phyloP scores from a whole-genome alignment of 148 eudicot genomes.

The Heliosperma pusillum region DNA sequence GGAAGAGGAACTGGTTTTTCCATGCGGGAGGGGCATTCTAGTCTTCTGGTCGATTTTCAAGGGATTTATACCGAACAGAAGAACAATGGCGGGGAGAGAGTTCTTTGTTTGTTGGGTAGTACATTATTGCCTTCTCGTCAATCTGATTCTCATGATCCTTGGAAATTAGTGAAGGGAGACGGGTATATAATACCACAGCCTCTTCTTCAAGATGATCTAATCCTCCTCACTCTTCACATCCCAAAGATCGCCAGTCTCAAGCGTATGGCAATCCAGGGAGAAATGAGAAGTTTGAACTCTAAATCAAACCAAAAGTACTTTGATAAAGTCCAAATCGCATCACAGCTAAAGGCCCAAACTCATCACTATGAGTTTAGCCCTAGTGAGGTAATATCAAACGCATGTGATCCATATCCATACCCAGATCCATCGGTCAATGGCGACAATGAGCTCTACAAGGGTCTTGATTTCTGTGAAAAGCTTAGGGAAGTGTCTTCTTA shows the following conservation, averaged over 20 bases:
- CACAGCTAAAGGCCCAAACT: conserved; percentile 35
- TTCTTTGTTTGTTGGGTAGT: conserved; percentile 78
- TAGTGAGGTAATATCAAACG: conserved; percentile 44
- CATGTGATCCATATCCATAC: conserved; percentile 64
- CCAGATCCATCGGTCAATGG: conserved; percentile 36
- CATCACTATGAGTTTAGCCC: conserved; percentile 53
- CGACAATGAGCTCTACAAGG: conserved; percentile 54
- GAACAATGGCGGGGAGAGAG: conserved; percentile 55
- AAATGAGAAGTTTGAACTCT: conserved; percentile 62
- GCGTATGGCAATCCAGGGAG: conserved; percentile 53
- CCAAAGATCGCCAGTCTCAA: conserved; percentile 53
- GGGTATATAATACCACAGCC: conserved; percentile 43
- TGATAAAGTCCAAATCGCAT: conserved; percentile 56
- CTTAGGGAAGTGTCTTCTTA: conserved; percentile 39
- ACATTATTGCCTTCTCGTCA: conserved; percentile 69
- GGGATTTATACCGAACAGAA: conserved; percentile 67
- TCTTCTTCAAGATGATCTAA: conserved; percentile 69
- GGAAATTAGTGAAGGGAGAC: conserved; percentile 52
- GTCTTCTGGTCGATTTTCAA: conserved; percentile 52
- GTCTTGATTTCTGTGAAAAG: conserved; percentile 55
- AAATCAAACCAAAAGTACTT: conserved; percentile 63
- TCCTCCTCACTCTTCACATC: conserved; percentile 55
- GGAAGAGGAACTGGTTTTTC: conserved; percentile 36
- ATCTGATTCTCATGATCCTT: conserved; percentile 55
- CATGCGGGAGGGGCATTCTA: conserved; percentile 59